phyloP scores from a whole-genome alignment of 73 alveolate species.

The Paramecium primaurelia region DNA sequence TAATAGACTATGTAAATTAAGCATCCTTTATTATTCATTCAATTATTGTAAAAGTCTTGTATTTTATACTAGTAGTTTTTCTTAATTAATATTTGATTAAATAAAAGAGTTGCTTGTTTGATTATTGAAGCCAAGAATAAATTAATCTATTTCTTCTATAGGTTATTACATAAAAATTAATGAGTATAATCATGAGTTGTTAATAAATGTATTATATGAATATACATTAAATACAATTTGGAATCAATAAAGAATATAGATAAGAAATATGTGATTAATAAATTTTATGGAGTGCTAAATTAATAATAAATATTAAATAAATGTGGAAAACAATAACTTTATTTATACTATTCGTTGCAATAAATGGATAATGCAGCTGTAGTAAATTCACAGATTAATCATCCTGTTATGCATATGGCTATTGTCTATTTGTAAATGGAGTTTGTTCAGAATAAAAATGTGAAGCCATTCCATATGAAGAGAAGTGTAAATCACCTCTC shows the following conservation, averaged over 20 bases:
- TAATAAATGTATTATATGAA: background rate
- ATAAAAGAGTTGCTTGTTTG: background rate
- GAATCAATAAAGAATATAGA: background rate
- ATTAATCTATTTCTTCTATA: background rate
- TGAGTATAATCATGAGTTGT: background rate
- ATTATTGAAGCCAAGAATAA: background rate
- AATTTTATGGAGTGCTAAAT: background rate
- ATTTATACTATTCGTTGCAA: background rate
- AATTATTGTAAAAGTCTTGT: background rate
- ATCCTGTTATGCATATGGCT: background rate
- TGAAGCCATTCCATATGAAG: background rate
- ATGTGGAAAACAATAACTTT: background rate
- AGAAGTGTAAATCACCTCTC: background rate
- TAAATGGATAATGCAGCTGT: background rate
- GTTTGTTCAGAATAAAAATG: background rate
- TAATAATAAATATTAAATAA: background rate
- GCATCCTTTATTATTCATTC: background rate
- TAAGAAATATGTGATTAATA: background rate
- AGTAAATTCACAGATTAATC: background rate
- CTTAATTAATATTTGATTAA: background rate
- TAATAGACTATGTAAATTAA: background rate
- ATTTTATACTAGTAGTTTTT: background rate
- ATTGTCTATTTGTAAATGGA: background rate
- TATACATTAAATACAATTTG: background rate
- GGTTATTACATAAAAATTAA: background rate